Conservation (phyloP, 345 rosid species). For the Syzygium oleosum region DNA sequence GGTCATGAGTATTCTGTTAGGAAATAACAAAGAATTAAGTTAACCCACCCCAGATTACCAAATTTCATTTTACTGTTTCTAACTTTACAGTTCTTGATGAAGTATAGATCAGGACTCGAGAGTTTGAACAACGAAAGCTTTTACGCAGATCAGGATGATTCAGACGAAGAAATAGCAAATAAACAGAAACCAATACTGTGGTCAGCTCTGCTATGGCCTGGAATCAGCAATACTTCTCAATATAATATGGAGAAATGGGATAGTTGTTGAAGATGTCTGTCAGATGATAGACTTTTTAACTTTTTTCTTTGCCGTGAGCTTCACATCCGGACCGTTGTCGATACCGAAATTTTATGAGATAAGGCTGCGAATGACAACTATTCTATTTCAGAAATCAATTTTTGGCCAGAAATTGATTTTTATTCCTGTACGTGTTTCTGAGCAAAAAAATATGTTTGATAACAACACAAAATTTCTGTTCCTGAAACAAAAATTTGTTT, state of each 20-base stretch:
- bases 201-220: background rate
- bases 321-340: background rate
- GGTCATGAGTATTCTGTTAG: background rate
- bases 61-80: background rate
- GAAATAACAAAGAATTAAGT: background rate
- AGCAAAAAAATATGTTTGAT: too few relatives aligned
- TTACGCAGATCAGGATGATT: background rate
- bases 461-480: too few relatives aligned
- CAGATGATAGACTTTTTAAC: background rate
- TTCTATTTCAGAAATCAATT: too few relatives aligned
- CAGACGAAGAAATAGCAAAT: background rate
- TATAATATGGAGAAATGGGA: background rate
- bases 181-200: background rate
- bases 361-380: background rate
- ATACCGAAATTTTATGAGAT: background rate
- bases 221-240: background rate
- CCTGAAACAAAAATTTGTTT: too few relatives aligned
- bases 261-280: background rate
- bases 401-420: too few relatives aligned
- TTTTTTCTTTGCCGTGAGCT: background rate
- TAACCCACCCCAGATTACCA: background rate
- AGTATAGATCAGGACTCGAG: background rate
- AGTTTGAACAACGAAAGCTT: background rate
- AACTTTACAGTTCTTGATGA: background rate
- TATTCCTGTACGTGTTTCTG: too few relatives aligned